Evolutionary conservation across 805 yeast species (phyloP), one percentile per base, ranked within the genome.

Genomic region (Lipomyces yamanashiensis): DNA sequence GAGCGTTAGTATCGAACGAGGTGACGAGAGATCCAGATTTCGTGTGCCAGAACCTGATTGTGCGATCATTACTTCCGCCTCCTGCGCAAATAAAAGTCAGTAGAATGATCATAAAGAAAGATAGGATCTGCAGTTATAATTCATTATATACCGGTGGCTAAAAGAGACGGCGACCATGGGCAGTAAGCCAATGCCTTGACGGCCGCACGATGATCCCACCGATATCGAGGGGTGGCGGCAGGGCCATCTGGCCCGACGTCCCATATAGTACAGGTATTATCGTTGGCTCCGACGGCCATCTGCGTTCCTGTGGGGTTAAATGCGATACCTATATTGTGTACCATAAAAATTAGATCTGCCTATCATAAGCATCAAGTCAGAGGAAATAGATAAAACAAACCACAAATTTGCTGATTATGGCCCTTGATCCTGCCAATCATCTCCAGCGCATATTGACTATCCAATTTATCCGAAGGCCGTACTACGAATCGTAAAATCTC

Each of bases 141-240:
- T 17, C 3, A 33, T 7, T 50, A 44, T 52, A 67, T 52, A 67
- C 71, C 71, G 0, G 97, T 91, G 0, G 93, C 97, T 41, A 92
- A 74, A 8, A 92, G 76, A 1, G 88, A 81, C 13, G 85, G 85
- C 19, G 90, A 82, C 97, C 97, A 92, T 0, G 98, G 98, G 73
- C 97, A 92, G 71, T 84, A 92, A 2, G 93, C 88, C 51, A 92
- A 78, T 0, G 97, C 98, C 70, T 92, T 92, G 0, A 92, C 92
- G 0, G 98, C 98, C 1, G 97, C 96, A 1, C 79, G 77, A 71
- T 92, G 98, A 0, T 81, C 84, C 57, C 92, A 77, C 9, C 75
- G 73, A 71, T 80, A 84, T 64, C 63, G 47, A 33, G 64, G 67
- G 7, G 61, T 77, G 75, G 54, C 83, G 70, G 23, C 59, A 71